These are phyloP conservation scores for Silene conica DNA, from an alignment of 148 eudicot genomes.

Conservation along the genomic window DNA sequence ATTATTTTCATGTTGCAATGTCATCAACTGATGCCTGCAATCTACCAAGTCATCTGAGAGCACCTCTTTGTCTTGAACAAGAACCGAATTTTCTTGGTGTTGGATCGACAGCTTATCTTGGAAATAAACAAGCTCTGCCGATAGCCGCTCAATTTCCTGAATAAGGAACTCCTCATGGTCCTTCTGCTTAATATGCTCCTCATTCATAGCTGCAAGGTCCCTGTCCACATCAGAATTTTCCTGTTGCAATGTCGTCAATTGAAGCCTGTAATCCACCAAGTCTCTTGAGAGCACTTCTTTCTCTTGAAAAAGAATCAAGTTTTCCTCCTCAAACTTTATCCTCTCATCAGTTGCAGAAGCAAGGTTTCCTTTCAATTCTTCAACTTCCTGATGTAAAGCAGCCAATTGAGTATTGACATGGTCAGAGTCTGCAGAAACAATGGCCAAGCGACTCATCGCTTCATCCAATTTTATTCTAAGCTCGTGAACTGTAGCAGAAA, in stretches of 20 bases:
- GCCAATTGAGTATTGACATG: slow-evolving; percentile 32
- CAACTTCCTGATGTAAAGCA: slow-evolving; percentile 36
- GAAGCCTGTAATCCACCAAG: slow-evolving; percentile 35
- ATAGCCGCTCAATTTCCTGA: slow-evolving; percentile 42
- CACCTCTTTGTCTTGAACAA: slow-evolving; percentile 9
- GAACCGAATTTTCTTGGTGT: slow-evolving; percentile 28
- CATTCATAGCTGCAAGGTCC: slow-evolving; percentile 26
- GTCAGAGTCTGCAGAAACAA: slow-evolving; percentile 43
- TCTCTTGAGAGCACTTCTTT: slow-evolving; percentile 34
- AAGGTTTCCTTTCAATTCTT: slow-evolving; percentile 31
- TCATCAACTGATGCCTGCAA: slow-evolving; percentile 9
- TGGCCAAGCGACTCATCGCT: slow-evolving; percentile 37
- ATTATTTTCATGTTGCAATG: background rate
- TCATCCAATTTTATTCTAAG: slow-evolving; percentile 48
- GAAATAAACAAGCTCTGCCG: slow-evolving; percentile 36
- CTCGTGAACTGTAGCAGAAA: slow-evolving; percentile 48
- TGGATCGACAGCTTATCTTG: slow-evolving; percentile 43
- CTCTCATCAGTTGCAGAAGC: slow-evolving; percentile 32
- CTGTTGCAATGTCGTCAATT: slow-evolving; percentile 29
- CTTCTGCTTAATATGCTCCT: slow-evolving; percentile 39
- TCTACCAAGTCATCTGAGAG: slow-evolving; percentile 3
- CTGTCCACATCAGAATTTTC: slow-evolving; percentile 40
- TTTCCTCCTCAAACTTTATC: slow-evolving; percentile 42
- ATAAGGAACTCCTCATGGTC: slow-evolving; percentile 32
- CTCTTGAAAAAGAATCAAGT: slow-evolving; percentile 29